Percentiles rank a stretch among this genome's conserved stretches.
These are phyloP conservation scores for Zygoascus hellenicus DNA, from an alignment of 1,139 yeast species.

Conservation along the genomic window DNA sequence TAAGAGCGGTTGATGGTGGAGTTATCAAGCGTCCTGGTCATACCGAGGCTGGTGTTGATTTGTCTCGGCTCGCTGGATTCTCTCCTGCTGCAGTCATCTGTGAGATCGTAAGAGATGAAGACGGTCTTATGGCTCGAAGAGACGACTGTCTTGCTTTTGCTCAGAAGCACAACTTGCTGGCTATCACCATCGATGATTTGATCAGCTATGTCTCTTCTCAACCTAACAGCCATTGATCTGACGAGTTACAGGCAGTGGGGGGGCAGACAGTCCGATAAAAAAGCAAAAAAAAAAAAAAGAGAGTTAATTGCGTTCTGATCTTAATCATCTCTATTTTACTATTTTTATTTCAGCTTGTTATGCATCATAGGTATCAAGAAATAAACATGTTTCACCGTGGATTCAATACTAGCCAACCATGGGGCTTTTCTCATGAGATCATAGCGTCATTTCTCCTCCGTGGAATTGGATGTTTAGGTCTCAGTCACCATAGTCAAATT, in stretches of 20 bases:
- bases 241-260: too few relatives aligned
- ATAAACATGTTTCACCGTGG: too few relatives aligned
- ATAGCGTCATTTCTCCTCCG: too few relatives aligned
- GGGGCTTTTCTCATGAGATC: too few relatives aligned
- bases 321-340: neutral
- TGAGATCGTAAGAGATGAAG: slow-evolving; percentile 88
- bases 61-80: slow-evolving; percentile 69
- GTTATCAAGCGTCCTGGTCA: slow-evolving; percentile 86
- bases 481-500: too few relatives aligned
- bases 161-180: slow-evolving; percentile 53
- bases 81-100: slow-evolving; percentile 90
- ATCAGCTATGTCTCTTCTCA: slow-evolving; percentile 44
- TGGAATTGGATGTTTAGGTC: too few relatives aligned
- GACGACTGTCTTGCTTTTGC: slow-evolving; percentile 78
- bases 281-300: neutral
- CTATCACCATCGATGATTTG: slow-evolving; percentile 76
- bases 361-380: neutral
- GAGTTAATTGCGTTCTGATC: neutral
- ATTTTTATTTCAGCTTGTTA: neutral
- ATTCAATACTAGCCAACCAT: too few relatives aligned
- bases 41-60: slow-evolving; percentile 94
- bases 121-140: slow-evolving; percentile 93
- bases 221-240: neutral
- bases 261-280: too few relatives aligned
- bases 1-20: slow-evolving; percentile 86